Evolutionary conservation across 1,284 basidiomycete genomes (phyloP), one percentile per base, ranked within the genome.

Genomic region (Xanthoconium separans): DNA sequence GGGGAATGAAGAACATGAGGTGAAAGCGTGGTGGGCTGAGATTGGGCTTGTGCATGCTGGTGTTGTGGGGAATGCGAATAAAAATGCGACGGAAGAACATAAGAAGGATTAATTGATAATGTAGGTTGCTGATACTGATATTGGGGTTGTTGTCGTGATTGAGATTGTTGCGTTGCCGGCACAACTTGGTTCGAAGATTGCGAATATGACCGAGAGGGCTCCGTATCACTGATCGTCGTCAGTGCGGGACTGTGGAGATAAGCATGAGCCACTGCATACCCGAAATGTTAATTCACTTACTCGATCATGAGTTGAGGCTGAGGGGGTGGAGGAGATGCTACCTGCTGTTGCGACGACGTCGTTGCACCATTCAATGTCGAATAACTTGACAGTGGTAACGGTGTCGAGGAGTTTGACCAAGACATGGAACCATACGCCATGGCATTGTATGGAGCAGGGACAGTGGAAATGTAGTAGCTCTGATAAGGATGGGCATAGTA

Each of bases 321-420:
- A 61, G 70, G 31, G 40, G 59, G 58, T 31, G 63, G 54, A 36
- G 68, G 64, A 41, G 72, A 64, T 10, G 66, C 65, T 45, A 57
- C 49, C 58, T 53, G 67, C 53, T 57, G 74, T 66, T 79, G 70
- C 22, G 67, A 58, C 36, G 65, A 56, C 4, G 73, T 64, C 6
- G 82, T 90, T 29, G 87, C 87, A 18, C 87, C 87, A 70, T 89
- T 88, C 50, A 90, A 69, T 30, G 83, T 83, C 13, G 87, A 90
- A 59, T 89, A 90, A 55, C 73, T 83, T 9, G 87, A 90, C 31
- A 90, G 68, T 1, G 88, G 87, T 7, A 89, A 69, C 42, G 77
- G 74, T 8, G 74, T 63, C 13, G 74, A 64, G 34, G 75, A 67
- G 29, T 64, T 61, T 1, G 75, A 59, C 80, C 82, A 85, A 22